Conservation (phyloP, 2,329 filamentous ascomycete species). For the Cladosporium sp. region DNA sequence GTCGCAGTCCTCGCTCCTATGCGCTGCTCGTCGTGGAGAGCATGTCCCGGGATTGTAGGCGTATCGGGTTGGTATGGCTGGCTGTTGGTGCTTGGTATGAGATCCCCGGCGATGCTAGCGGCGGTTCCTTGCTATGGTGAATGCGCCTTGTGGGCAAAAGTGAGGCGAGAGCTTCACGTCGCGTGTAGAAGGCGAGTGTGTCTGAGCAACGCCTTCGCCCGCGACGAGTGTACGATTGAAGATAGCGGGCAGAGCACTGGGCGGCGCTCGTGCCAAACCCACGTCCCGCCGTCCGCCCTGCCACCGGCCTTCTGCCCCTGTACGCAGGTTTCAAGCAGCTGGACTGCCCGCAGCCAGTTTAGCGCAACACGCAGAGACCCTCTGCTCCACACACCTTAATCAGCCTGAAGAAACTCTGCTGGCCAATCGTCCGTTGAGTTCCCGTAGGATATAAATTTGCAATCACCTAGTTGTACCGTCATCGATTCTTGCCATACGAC, state of each 20-base stretch:
- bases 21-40: background rate
- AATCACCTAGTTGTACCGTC: too few relatives aligned
- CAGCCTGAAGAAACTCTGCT: constrained; percentile 11
- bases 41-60: background rate
- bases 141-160: background rate
- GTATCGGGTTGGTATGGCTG: background rate
- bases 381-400: constrained; percentile 11
- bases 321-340: background rate
- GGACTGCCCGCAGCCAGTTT: background rate
- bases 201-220: background rate
- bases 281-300: background rate
- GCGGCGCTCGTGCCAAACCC: background rate
- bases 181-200: background rate
- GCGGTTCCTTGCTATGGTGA: background rate
- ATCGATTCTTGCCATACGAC: too few relatives aligned
- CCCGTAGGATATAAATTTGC: too few relatives aligned
- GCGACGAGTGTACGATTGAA: background rate
- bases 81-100: background rate
- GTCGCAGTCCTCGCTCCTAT: constrained; percentile 5
- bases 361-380: background rate
- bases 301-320: constrained; percentile 1
- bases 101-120: background rate
- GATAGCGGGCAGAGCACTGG: background rate
- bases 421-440: background rate
- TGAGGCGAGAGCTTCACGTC: background rate